Conservation (phyloP, 768 basidiomycete genomes). For the Mycena capillaripes region DNA sequence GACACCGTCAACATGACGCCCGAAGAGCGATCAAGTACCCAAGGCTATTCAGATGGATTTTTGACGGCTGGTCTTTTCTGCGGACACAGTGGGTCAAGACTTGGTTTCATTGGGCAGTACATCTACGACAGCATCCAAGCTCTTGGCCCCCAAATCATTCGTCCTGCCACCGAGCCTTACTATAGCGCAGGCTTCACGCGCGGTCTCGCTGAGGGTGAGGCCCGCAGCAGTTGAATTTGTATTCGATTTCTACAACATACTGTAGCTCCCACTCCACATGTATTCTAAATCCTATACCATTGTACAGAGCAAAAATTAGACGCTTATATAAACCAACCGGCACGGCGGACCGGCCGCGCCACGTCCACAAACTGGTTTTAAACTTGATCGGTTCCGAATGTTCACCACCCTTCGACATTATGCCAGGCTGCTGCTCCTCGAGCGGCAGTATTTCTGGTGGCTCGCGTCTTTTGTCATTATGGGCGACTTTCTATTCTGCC, state of each 20-base stretch:
- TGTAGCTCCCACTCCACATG: too few relatives aligned
- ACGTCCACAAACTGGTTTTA: neutral
- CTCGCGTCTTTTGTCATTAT: conserved; percentile 75
- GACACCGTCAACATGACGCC: conserved; percentile 29
- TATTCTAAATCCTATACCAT: too few relatives aligned
- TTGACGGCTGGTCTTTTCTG: conserved; percentile 70
- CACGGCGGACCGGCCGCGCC: conserved; percentile 1
- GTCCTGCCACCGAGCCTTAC: conserved; percentile 53
- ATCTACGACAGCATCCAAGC: conserved; percentile 61
- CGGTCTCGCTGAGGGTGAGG: conserved; percentile 64
- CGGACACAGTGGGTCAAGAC: conserved; percentile 57
- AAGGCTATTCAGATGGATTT: conserved; percentile 75
- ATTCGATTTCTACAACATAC: neutral
- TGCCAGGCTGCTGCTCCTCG: conserved; percentile 48
- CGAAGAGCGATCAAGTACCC: conserved; percentile 41
- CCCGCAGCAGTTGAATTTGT: neutral
- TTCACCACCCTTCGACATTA: conserved; percentile 27
- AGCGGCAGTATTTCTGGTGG: conserved; percentile 76
- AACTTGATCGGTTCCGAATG: conserved; percentile 1
- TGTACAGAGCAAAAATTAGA: too few relatives aligned
- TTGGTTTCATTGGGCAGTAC: conserved; percentile 76
- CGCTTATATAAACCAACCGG: too few relatives aligned
- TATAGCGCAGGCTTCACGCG: conserved; percentile 63
- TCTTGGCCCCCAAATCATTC: conserved; percentile 52
- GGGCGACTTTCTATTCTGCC: conserved; percentile 84